Base-by-base conservation (phyloP, 2,329 filamentous ascomycete species). In the Sclerotinia trifoliorum region DNA sequence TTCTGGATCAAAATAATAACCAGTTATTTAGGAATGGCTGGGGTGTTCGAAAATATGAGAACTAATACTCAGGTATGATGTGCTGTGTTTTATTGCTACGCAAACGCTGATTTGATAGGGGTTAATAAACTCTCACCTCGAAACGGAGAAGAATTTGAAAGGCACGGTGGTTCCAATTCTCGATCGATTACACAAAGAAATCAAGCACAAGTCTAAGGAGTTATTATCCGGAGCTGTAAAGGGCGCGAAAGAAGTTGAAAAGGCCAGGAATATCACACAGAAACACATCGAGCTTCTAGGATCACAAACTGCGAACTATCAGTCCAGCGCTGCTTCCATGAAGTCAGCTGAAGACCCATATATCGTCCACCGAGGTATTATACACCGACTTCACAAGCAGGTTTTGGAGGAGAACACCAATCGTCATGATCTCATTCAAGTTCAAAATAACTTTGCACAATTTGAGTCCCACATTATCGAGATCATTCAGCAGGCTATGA, bases 201-300 rank as follows among this genome's bases (percentile, higher is more conserved):
- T 99, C 83, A 99, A 98, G 85, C 89, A 91, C 82, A 98, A 98
- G 83, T 85, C 87, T 71, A 98, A 98, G 83, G 94, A 97, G 80
- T 85, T 99, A 62, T 85, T 86, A 55, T 85, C 88, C 70, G 94
- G 94, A 11, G 92, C 91, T 29, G 86, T 88, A 70, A 97, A 96
- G 83, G 87, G 89, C 21, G 88, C 91, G 73, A 99, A 98, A 82
- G 88, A 92, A 63, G 93, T 99, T 29, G 93, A 97, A 71, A 97
- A 96, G 82, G 89, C 92, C 11, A 91, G 94, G 70, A 88, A 88
- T 74, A 83, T 81, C 8, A 97, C 94, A 0, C 94, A 99, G 82
- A 97, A 96, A 83, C 93, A 97, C 74, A 96, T 99, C 71, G 94
- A 99, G 81, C 85, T 96, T 32, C 88, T 99, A 1, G 94, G 92